Percentiles rank a stretch among this genome's conserved stretches.
These are phyloP conservation scores for Aspergillus udagawae DNA, from an alignment of 2,329 filamentous ascomycete genomes.

Conservation along the genomic window DNA sequence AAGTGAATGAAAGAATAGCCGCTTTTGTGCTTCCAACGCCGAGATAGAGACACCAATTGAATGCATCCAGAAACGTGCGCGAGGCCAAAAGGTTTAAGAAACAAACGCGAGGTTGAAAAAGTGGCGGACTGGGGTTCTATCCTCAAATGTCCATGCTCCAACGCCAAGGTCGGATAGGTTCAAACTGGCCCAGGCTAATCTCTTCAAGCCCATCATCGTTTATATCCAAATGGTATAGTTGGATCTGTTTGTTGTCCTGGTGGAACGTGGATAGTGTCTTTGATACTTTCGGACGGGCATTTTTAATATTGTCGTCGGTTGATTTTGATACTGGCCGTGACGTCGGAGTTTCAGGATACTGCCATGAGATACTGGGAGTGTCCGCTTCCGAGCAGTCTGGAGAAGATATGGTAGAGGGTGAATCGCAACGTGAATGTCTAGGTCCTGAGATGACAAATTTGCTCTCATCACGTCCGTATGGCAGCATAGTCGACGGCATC, in stretches of 20 bases:
- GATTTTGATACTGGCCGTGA: conserved; percentile 37
- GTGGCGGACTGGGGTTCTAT: background rate
- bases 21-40: conserved; percentile 13
- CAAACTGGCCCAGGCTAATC: conserved; percentile 28
- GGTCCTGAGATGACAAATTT: conserved; percentile 18
- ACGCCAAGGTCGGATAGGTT: conserved; percentile 36
- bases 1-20: background rate
- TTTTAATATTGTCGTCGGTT: conserved; percentile 27
- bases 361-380: conserved; percentile 25
- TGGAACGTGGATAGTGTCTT: conserved; percentile 31
- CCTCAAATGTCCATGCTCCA: conserved; percentile 44
- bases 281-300: conserved; percentile 26
- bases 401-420: conserved; percentile 26
- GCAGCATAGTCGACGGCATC: conserved; percentile 15
- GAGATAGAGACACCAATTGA: conserved; percentile 1
- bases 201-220: conserved; percentile 29
- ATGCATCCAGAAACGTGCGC: background rate
- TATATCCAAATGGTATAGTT: conserved; percentile 35
- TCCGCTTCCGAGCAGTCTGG: conserved; percentile 23
- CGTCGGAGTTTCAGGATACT: conserved; percentile 32
- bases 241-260: conserved; percentile 30
- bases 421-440: conserved; percentile 29
- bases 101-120: background rate
- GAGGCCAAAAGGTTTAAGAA: conserved; percentile 1
- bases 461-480: conserved; percentile 18